Base-by-base conservation (phyloP, 176 grass and related monocot species). In the Rhynchospora pubera region DNA sequence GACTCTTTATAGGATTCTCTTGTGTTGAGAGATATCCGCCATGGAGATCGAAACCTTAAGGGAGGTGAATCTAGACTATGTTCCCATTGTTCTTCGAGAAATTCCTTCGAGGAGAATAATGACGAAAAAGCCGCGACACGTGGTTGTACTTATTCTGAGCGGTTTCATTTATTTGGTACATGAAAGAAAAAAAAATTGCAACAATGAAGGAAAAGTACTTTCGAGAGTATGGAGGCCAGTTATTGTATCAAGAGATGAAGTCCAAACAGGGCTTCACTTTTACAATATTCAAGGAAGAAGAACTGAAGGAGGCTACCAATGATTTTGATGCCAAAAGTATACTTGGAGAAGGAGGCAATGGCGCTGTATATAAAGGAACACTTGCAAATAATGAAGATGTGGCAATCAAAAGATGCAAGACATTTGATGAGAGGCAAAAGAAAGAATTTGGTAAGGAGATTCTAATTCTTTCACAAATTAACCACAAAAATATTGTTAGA, bases 391-490 rank as follows among this genome's bases (percentile, higher is more conserved):
- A 57, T 48, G n/a, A 59, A 0, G 4, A 84, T 19, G 89, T 90
- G 6, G 90, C 85, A 21, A 94, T 90, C 62, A 92, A 92, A 86
- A 57, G 12, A 57, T 88, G 87, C 81, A 63, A 86, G 26, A 64
- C 87, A 3, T 62, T 83, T 23, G 88, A 19, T 83, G 92, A 94
- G 90, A 58, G 89, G 21, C 90, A 91, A 84, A 80, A 87, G 87
- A 89, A 94, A 79, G 83, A 94, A 84, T 94, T 94, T 70, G 90
- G 89, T 39, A 90, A 86, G 82, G 92, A 94, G 85, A 92, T 90
- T 83, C 87, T 92, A 12, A 94, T 94, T 85, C 85, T 94, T 12
- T 94, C 92, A 4, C 83, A 94, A 84, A 83, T 93, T 56, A 92
- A 92, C 22, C 90, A 92, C 56, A 82, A 78, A 4, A 92, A 85